A percentile compares a stretch with the other conserved stretches of the same genome.
These are phyloP conservation scores for Daldinia decipiens DNA, from an alignment of 495 filamentous ascomycete species.

Conservation along the genomic window DNA sequence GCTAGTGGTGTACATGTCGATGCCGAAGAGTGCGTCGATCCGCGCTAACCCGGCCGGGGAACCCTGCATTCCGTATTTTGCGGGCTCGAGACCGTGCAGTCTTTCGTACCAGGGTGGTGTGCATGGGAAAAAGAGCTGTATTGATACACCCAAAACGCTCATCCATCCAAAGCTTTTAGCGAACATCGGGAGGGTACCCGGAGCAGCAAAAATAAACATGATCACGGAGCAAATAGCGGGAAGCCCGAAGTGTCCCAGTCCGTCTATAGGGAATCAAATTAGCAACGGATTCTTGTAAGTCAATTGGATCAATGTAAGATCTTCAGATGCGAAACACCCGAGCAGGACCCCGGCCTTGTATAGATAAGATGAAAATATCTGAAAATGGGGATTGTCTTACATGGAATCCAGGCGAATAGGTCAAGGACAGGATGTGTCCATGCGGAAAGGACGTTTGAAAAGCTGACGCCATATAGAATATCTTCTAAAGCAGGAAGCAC, in stretches of 20 bases:
- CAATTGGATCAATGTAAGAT: background rate
- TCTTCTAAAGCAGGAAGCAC: slow-evolving; percentile 96
- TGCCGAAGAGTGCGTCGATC: slow-evolving; percentile 87
- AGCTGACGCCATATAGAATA: slow-evolving; percentile 93
- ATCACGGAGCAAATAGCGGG: slow-evolving; percentile 77
- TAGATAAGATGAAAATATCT: background rate
- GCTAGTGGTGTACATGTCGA: slow-evolving; percentile 89
- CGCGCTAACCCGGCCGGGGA: slow-evolving; percentile 87
- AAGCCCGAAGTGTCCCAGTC: slow-evolving; percentile 84
- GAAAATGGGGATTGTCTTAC: slow-evolving; percentile 25
- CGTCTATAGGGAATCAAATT: slow-evolving; percentile 55
- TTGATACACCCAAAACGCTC: slow-evolving; percentile 83
- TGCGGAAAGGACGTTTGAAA: slow-evolving; percentile 93
- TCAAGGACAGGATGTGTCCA: slow-evolving; percentile 84
- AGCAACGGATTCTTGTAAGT: slow-evolving; percentile 1
- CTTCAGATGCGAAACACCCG: background rate
- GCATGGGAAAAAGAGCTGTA: slow-evolving; percentile 90
- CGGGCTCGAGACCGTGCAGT: slow-evolving; percentile 81
- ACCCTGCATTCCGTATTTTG: slow-evolving; percentile 89
- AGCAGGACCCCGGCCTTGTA: background rate
- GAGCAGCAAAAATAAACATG: slow-evolving; percentile 88
- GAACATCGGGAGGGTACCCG: slow-evolving; percentile 85
- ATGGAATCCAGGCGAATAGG: slow-evolving; percentile 91
- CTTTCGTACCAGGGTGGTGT: slow-evolving; percentile 97
- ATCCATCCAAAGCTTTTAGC: slow-evolving; percentile 90